Evolutionary conservation across 305 asterid species (phyloP).

Genomic region (Plantago coronopus): DNA sequence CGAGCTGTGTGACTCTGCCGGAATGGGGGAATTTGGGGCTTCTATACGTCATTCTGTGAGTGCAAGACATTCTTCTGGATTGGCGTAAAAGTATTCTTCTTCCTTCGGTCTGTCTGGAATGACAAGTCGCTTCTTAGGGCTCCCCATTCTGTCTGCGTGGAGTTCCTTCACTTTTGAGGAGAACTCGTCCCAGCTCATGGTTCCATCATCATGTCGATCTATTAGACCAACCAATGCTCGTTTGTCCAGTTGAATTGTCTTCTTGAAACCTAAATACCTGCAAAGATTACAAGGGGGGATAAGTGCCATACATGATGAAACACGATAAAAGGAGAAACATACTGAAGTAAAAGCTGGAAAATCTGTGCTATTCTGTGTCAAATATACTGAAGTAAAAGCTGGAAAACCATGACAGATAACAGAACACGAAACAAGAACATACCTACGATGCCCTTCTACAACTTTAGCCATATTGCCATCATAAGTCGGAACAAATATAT

Average conservation of each 20-base stretch:
- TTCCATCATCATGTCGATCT: conserved; percentile 41
- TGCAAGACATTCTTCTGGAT: conserved; percentile 75
- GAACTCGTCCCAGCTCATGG: conserved; percentile 67
- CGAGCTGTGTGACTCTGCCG: conserved; percentile 19
- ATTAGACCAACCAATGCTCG: conserved; percentile 49
- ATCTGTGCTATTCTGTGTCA: too few relatives aligned
- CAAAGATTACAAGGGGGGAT: not conserved
- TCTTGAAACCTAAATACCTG: conserved; percentile 70
- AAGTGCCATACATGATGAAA: too few relatives aligned
- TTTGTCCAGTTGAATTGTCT: conserved; percentile 59
- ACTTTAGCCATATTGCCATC: conserved; percentile 96
- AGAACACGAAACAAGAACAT: conserved; percentile 6
- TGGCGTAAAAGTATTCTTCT: conserved; percentile 76
- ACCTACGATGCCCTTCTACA: conserved; percentile 95
- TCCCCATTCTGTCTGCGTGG: conserved; percentile 59
- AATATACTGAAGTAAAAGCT: too few relatives aligned
- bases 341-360: too few relatives aligned
- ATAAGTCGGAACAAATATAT: conserved; percentile 80
- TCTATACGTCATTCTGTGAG: conserved; percentile 25
- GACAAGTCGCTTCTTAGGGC: conserved; percentile 40
- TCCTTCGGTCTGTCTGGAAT: conserved; percentile 62
- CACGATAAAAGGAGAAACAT: not conserved
- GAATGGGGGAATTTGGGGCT: not conserved
- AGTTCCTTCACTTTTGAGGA: conserved; percentile 48
- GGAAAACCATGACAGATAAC: not conserved